phyloP scores from a whole-genome alignment of 805 yeast species.

The Kluyveromyces lactis region DNA sequence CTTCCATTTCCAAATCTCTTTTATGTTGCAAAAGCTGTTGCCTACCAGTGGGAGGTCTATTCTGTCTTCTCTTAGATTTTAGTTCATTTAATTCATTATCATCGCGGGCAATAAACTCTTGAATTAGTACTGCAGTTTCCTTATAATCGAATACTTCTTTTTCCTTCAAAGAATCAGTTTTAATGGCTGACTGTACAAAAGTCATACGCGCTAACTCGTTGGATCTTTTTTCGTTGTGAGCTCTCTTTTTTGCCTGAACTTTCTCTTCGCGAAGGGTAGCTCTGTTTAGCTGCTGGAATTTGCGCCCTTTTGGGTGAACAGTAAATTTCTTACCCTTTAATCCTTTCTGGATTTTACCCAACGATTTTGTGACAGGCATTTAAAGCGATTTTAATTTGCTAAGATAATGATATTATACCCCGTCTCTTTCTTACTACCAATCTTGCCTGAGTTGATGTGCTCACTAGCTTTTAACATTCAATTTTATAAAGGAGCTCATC shows the following conservation, averaged over 20 bases:
- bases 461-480: too few species aligned
- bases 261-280: conserved; percentile 83
- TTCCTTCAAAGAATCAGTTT: conserved; percentile 31
- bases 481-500: too few species aligned
- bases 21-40: conserved; percentile 60
- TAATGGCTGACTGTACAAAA: conserved; percentile 54
- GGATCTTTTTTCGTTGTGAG: conserved; percentile 49
- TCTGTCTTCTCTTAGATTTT: conserved; percentile 63
- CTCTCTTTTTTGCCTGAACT: conserved; percentile 49
- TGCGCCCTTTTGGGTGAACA: conserved; percentile 82
- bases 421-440: background rate
- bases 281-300: conserved; percentile 71
- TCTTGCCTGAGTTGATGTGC: too few species aligned
- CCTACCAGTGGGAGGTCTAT: conserved; percentile 71
- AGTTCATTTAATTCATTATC: conserved; percentile 67
- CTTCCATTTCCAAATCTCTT: conserved; percentile 50
- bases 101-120: conserved; percentile 56
- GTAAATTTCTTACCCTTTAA: conserved; percentile 21
- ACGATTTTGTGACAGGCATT: conserved; percentile 30
- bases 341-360: conserved; percentile 27
- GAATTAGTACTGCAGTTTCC: conserved; percentile 55
- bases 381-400: background rate
- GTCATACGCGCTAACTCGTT: conserved; percentile 50
- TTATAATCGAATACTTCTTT: conserved; percentile 39
- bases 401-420: background rate